These are phyloP conservation scores for Trichoderma atroviride DNA, from an alignment of 2,329 filamentous ascomycete genomes.

Conservation along the genomic window DNA sequence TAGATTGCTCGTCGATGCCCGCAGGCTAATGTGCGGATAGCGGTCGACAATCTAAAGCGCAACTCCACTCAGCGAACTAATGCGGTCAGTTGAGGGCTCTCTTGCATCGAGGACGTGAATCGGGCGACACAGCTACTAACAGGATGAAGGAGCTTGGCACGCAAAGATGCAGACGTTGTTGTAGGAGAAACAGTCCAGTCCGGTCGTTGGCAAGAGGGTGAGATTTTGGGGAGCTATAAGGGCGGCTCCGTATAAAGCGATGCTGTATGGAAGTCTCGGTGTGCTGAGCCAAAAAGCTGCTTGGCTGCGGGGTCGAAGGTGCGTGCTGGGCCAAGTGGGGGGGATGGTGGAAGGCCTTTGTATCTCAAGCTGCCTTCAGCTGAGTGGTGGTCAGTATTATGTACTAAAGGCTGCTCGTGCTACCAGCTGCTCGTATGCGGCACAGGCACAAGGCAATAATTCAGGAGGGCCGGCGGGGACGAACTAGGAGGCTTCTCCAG, in stretches of 20 bases:
- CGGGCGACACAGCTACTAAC: not conserved
- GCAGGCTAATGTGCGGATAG: constrained; percentile 22
- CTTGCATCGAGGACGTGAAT: not conserved
- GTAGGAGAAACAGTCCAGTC: not conserved
- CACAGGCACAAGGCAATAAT: constrained; percentile 3
- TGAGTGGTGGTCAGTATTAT: constrained; percentile 5
- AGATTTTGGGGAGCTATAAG: not conserved
- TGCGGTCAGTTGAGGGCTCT: constrained; percentile 14
- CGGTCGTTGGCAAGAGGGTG: not conserved
- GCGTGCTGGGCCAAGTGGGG: constrained; percentile 15
- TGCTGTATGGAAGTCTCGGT: constrained; percentile 16
- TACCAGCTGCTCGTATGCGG: not conserved
- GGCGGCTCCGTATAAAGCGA: not conserved
- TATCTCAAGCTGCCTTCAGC: constrained; percentile 2
- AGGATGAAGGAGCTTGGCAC: not conserved
- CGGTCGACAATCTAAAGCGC: not conserved
- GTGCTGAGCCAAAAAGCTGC: constrained; percentile 12
- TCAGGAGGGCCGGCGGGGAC: constrained; percentile 19
- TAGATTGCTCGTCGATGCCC: constrained; percentile 17
- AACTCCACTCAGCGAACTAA: constrained; percentile 22
- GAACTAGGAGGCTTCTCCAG: constrained; percentile 9
- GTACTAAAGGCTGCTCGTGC: not conserved
- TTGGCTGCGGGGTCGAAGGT: constrained; percentile 24
- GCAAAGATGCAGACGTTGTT: not conserved
- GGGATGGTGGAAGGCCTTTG: constrained; percentile 10